Evolutionary conservation across 129 eudicot genomes (phyloP), one percentile per base, ranked within the genome.

Genomic region (Escallonia herrerae): DNA sequence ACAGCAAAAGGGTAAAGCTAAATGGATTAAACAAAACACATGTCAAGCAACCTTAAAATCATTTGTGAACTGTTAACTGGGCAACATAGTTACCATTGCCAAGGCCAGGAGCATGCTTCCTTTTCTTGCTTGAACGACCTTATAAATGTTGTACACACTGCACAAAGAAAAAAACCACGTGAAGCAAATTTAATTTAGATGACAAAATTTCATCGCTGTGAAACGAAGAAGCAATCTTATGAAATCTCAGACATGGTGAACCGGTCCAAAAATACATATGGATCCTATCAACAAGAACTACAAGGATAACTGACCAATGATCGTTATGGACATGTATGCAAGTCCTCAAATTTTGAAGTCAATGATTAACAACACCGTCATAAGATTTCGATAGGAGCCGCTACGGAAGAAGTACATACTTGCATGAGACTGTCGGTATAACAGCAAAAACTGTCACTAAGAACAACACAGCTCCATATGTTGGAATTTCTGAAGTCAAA

Each of bases 101-200:
- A 94, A 78, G 63, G 97, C 99, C 15, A 68, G 74, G 58, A 84
- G 73, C 95, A 94, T 86, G 85, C 85, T 94, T 78, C 95, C 97
- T 76, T 86, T 94, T 64, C 87, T 94, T 56, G 95, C 77, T 66
- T 73, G 80, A 58, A 94, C 95, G 69, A 94, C 95, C 72, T 80
- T 76, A 53, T 83, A 78, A 63, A 94, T 96, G 72, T 86, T 86
- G 52, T 81, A 64, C 40, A 89, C 82, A 69, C 97, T 94, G 84
- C 73, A 79, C 0, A 55, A 39, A 82, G 60, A 49, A 75, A 43
- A 66, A 63, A 40, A 44, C 2, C 11, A 64, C 12, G 12, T 54
- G 50, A 54, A 63, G 43, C 52, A 69, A 37, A n/a, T 53, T 53
- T 52, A 12, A 44, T 46, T 58, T 12, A 63, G 33, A 53, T 53